Base-by-base conservation (phyloP, 2,329 filamentous ascomycete genomes). In the Colletotrichum sp. region DNA sequence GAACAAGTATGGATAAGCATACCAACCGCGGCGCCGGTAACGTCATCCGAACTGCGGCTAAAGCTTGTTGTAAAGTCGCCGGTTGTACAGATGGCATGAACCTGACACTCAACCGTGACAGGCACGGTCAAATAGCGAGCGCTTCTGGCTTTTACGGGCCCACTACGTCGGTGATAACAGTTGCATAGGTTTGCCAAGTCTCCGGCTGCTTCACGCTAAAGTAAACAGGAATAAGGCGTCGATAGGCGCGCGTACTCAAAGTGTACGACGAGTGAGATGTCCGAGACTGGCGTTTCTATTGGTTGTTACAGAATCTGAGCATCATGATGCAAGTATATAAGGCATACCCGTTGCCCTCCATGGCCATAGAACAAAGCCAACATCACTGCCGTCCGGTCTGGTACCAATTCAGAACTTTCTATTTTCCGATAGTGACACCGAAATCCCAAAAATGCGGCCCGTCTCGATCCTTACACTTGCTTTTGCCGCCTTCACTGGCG, bases 61-160 rank as follows among this genome's bases (percentile, higher is more conserved):
- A 52, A 52, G 43, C 43, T 52, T 52, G 43, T 21, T 21, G n/a
- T 21, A 52, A 52, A 52, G 43, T 52, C 43, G 43, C 43, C 43
- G 43, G 10, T 13, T 52, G 10, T 52, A 52, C 43, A 8, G 43
- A 52, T 52, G 43, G 43, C 43, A 52, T 52, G 43, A 52, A 13
- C 43, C 43, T 52, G n/a, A 52, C 4, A 52, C 43, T 2, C 43
- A 7, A 2, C n/a, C 4, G 6, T 52, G 10, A 7, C n/a, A 21
- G 10, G 2, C 1, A 21, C 6, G n/a, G 0, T 52, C n/a, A 0
- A 52, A 8, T 8, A 21, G 10, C 0, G 6, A 21, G 12, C 2
- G 6, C 4, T 3, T 5, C 0, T 13, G 4, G 43, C 0, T 48
- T 48, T 0, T 3, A 0, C 5, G 3, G 43, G 1, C 4, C 43